phyloP scores from a whole-genome alignment of 495 filamentous ascomycete species.

The Penicillium desertorum region DNA sequence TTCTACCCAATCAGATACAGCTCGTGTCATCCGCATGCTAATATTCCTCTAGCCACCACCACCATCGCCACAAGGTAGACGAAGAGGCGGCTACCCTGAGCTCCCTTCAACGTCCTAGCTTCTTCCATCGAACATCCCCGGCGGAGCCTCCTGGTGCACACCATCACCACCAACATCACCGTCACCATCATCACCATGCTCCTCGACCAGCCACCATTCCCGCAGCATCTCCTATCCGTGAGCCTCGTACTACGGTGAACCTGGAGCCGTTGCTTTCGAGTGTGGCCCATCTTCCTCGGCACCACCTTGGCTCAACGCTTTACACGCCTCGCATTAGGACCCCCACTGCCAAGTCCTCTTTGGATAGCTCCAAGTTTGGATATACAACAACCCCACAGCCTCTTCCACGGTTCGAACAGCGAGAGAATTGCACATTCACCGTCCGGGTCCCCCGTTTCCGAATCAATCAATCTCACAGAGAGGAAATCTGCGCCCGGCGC shows the following conservation, averaged over 20 bases:
- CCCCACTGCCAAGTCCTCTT: slow-evolving; percentile 45
- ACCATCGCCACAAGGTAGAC: slow-evolving; percentile 69
- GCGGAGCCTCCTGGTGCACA: slow-evolving; percentile 39
- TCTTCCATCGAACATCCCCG: slow-evolving; percentile 38
- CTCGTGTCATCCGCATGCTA: slow-evolving; percentile 23
- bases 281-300: slow-evolving; percentile 66
- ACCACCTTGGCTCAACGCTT: slow-evolving; percentile 75
- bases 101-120: slow-evolving; percentile 37
- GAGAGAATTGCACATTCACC: slow-evolving; percentile 88
- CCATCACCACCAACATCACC: slow-evolving; percentile 57
- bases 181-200: slow-evolving; percentile 54
- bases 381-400: slow-evolving; percentile 72
- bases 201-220: slow-evolving; percentile 36
- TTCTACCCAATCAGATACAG: slow-evolving; percentile 16
- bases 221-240: slow-evolving; percentile 50
- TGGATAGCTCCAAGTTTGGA: slow-evolving; percentile 58
- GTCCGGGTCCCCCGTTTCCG: slow-evolving; percentile 81
- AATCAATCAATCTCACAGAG: slow-evolving; percentile 62
- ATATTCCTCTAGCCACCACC: slow-evolving; percentile 60
- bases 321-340: slow-evolving; percentile 53
- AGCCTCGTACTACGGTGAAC: slow-evolving; percentile 61
- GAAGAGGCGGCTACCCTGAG: slow-evolving; percentile 55
- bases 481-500: slow-evolving; percentile 75
- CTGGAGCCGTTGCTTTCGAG: slow-evolving; percentile 67
- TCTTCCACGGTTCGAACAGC: slow-evolving; percentile 73